Evolutionary conservation across 495 filamentous ascomycete genomes (phyloP).

Genomic region (Trichoderma virens): DNA sequence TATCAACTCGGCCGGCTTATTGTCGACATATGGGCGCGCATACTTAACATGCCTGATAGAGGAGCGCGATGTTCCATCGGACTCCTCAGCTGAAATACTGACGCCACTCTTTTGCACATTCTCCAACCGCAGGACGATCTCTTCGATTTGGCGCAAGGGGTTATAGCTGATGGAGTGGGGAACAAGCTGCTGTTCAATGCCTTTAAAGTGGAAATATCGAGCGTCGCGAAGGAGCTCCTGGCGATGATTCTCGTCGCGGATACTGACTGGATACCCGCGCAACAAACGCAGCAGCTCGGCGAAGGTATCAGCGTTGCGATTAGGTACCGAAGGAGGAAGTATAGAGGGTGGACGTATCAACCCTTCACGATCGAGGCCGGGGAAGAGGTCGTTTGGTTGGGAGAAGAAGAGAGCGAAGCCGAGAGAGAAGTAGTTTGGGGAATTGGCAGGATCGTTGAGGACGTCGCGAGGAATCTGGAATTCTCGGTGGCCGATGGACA

Average conservation of each 20-base stretch:
- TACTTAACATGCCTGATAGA: slow-evolving; percentile 62
- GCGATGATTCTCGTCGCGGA: slow-evolving; percentile 71
- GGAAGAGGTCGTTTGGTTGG: slow-evolving; percentile 71
- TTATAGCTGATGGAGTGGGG: slow-evolving; percentile 73
- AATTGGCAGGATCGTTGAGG: slow-evolving; percentile 77
- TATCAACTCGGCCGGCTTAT: slow-evolving; percentile 62
- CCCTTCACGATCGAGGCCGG: slow-evolving; percentile 68
- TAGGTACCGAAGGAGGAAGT: slow-evolving; percentile 70
- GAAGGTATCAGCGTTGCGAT: slow-evolving; percentile 72
- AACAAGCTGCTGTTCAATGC: slow-evolving; percentile 81
- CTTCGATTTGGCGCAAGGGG: slow-evolving; percentile 51
- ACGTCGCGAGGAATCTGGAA: slow-evolving; percentile 89
- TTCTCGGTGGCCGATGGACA: slow-evolving; percentile 73
- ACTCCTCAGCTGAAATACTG: slow-evolving; percentile 48
- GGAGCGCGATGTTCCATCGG: not conserved
- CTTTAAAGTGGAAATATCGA: slow-evolving; percentile 87
- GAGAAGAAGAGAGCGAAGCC: slow-evolving; percentile 88
- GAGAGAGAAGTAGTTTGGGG: slow-evolving; percentile 91
- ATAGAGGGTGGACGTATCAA: slow-evolving; percentile 90
- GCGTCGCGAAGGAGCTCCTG: slow-evolving; percentile 75
- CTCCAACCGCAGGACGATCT: slow-evolving; percentile 76
- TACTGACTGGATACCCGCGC: slow-evolving; percentile 77
- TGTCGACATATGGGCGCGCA: slow-evolving; percentile 74
- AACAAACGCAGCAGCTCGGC: slow-evolving; percentile 75
- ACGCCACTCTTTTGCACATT: slow-evolving; percentile 83